Conservation (phyloP, 441 rosid species). For the Hura crepitans region DNA sequence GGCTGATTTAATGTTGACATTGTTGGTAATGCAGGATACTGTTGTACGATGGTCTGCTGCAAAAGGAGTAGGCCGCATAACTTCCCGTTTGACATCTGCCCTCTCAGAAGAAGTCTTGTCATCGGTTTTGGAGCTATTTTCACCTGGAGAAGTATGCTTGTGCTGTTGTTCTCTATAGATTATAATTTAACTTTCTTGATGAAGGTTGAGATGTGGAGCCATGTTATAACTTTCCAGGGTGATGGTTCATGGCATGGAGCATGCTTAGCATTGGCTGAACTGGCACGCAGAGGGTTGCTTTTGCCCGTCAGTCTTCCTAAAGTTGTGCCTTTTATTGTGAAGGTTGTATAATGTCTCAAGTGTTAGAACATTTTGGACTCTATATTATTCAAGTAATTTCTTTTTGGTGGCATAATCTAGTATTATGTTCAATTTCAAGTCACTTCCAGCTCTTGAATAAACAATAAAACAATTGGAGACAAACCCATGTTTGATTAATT, state of each 20-base stretch:
- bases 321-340: conserved; percentile 78
- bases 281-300: conserved; percentile 91
- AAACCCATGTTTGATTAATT: background rate
- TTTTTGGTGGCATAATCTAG: background rate
- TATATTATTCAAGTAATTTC: too few species aligned
- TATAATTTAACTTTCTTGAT: conserved; percentile 9
- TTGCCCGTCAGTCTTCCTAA: conserved; percentile 80
- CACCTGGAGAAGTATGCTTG: conserved; percentile 73
- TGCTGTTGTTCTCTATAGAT: conserved; percentile 16
- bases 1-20: conserved; percentile 19
- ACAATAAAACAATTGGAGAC: background rate
- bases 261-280: conserved; percentile 92
- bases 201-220: conserved; percentile 10
- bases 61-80: conserved; percentile 87
- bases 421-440: background rate
- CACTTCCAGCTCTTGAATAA: background rate
- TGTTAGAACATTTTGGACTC: too few species aligned
- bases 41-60: conserved; percentile 99
- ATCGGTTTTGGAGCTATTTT: conserved; percentile 79
- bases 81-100: conserved; percentile 73
- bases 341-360: conserved; percentile 42
- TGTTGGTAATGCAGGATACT: conserved; percentile 59
- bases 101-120: conserved; percentile 87
- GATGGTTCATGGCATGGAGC: conserved; percentile 99
- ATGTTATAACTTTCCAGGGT: conserved; percentile 51